Evolutionary conservation across 202 grass and related monocot species (phyloP).

Genomic region (Musa balbisiana): DNA sequence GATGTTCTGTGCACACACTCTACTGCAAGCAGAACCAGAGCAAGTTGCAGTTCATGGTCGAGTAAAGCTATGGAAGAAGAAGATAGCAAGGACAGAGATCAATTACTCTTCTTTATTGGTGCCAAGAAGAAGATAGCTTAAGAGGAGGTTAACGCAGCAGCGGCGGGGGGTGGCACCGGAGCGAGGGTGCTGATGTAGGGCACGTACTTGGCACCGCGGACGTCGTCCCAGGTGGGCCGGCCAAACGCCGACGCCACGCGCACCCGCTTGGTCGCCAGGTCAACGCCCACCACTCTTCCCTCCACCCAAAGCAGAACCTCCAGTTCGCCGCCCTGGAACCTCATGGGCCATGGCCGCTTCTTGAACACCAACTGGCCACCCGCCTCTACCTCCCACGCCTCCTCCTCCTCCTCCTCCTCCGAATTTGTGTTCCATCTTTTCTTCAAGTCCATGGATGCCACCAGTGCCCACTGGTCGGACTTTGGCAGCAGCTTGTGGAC

Average conservation of each 20-base stretch:
- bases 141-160: too few relatives aligned
- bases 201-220: constrained; percentile 12
- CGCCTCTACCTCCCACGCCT: not conserved
- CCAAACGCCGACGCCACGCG: constrained; percentile 10
- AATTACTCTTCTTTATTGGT: too few relatives aligned
- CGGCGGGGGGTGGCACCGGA: constrained; percentile 1
- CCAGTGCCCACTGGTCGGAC: constrained; percentile 24
- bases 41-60: too few relatives aligned
- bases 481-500: constrained; percentile 14
- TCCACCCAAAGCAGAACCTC: constrained; percentile 31
- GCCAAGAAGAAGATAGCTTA: too few relatives aligned
- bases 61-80: too few relatives aligned
- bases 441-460: constrained; percentile 7
- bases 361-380: not conserved
- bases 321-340: constrained; percentile 37
- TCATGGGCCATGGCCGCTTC: constrained; percentile 24
- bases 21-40: too few relatives aligned
- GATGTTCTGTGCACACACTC: too few relatives aligned
- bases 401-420: not conserved
- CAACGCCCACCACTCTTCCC: constrained; percentile 34
- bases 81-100: too few relatives aligned
- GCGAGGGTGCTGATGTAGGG: constrained; percentile 61
- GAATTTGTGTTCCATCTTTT: too few relatives aligned
- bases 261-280: constrained; percentile 16
- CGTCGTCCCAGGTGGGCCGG: too few relatives aligned